Percentiles rank a stretch among this genome's conserved stretches.
Evolutionary conservation across 1,284 basidiomycete genomes (phyloP).

Genomic region (Trichosporon sp.): DNA sequence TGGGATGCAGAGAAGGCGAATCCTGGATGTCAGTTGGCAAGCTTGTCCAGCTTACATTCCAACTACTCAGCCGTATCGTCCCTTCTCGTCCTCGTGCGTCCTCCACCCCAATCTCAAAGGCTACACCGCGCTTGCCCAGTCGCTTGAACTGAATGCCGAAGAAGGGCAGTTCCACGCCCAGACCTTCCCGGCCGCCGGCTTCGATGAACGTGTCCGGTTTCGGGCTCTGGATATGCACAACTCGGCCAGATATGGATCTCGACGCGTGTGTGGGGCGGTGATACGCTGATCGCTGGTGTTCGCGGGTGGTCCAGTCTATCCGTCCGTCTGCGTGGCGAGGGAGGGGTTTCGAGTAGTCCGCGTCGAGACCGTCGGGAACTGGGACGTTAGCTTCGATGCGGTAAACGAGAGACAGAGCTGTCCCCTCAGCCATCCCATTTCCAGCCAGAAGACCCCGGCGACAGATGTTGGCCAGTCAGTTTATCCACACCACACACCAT

Average conservation of each 20-base stretch:
- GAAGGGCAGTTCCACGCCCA: slow-evolving; percentile 74
- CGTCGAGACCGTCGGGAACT: not conserved
- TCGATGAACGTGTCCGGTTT: slow-evolving; percentile 70
- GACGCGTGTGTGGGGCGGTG: slow-evolving; percentile 54
- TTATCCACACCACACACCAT: too few relatives aligned
- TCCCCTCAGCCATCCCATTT: too few relatives aligned
- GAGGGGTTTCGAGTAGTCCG: not conserved
- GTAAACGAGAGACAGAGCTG: too few relatives aligned
- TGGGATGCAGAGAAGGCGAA: slow-evolving; percentile 61
- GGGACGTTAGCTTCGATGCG: too few relatives aligned
- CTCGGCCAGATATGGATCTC: slow-evolving; percentile 60
- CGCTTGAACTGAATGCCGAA: slow-evolving; percentile 73
- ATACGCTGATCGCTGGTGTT: not conserved
- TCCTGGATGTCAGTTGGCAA: slow-evolving; percentile 58
- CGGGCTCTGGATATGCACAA: slow-evolving; percentile 80
- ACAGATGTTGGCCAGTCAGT: too few relatives aligned
- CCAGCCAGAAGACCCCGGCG: too few relatives aligned
- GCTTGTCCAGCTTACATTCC: slow-evolving; percentile 69
- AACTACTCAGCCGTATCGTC: slow-evolving; percentile 71
- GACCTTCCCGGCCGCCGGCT: slow-evolving; percentile 56
- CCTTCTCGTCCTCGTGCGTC: slow-evolving; percentile 67
- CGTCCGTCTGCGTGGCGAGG: slow-evolving; percentile 12
- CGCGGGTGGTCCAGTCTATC: not conserved
- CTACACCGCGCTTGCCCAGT: slow-evolving; percentile 66
- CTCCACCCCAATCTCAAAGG: slow-evolving; percentile 73